phyloP scores from a whole-genome alignment of 2,329 filamentous ascomycete species.

The Zymoseptoria crescenta region DNA sequence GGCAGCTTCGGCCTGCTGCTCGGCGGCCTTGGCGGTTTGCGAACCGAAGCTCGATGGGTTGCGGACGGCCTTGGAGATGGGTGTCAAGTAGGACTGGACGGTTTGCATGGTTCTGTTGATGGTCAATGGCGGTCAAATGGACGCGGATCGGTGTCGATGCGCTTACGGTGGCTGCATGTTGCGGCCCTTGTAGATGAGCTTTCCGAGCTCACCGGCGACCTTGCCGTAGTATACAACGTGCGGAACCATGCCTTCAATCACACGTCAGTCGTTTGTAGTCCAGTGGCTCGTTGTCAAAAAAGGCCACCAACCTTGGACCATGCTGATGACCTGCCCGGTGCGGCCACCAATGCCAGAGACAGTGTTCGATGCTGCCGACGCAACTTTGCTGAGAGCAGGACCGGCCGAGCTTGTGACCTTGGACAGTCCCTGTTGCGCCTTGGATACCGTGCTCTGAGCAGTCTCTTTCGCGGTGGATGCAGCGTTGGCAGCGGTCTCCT shows the following conservation, averaged over 20 bases:
- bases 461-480: constrained; percentile 39
- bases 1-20: constrained; percentile 40
- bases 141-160: neutral
- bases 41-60: constrained; percentile 53
- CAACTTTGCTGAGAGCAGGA: constrained; percentile 65
- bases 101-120: constrained; percentile 61
- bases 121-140: constrained; percentile 8
- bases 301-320: constrained; percentile 69
- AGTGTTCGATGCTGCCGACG: constrained; percentile 57
- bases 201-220: constrained; percentile 79
- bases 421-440: constrained; percentile 76
- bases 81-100: constrained; percentile 82
- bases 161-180: constrained; percentile 94
- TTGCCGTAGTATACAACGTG: constrained; percentile 85
- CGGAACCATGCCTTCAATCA: constrained; percentile 65
- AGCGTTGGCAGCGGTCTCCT: constrained; percentile 32
- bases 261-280: constrained; percentile 4
- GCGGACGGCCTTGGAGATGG: constrained; percentile 60
- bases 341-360: constrained; percentile 73
- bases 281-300: neutral
- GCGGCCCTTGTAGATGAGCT: constrained; percentile 78
- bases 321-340: constrained; percentile 68
- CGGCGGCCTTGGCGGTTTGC: constrained; percentile 34
- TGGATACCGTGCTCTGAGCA: constrained; percentile 36
- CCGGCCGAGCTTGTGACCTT: constrained; percentile 74